phyloP scores from a whole-genome alignment of 257 asterid species.

The Solanum okadae region DNA sequence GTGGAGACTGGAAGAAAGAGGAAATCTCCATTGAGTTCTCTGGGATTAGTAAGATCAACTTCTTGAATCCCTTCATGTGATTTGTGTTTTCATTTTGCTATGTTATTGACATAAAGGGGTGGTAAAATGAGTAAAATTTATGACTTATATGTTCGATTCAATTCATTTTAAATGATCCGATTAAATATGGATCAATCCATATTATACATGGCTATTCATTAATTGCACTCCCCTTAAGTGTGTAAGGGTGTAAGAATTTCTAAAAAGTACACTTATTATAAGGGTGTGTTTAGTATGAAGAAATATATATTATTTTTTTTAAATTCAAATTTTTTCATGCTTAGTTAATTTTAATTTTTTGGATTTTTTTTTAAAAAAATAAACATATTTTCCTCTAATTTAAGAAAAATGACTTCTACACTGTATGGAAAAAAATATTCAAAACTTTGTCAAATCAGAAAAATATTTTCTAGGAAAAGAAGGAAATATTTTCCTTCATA shows the following conservation, averaged over 20 bases:
- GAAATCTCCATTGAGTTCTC: neutral
- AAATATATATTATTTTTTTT: no score
- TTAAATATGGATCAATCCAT: neutral
- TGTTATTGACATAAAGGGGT: neutral
- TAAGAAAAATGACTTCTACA: no score
- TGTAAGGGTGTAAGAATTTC: neutral
- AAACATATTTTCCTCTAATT: no score
- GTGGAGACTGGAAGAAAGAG: neutral
- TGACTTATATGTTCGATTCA: neutral
- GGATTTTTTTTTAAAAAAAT: no score
- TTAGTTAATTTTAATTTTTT: no score
- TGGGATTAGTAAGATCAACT: neutral
- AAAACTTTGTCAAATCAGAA: no score
- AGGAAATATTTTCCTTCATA: no score
- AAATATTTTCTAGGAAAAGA: neutral
- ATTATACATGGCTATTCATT: no score
- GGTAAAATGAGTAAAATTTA: neutral
- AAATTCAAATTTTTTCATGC: neutral
- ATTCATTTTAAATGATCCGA: no score
- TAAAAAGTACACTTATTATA: no score
- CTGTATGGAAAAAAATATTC: neutral
- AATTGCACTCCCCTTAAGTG: no score
- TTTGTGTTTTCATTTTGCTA: neutral
- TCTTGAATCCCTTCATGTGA: neutral
- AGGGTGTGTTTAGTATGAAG: no score